Evolutionary conservation across 1,139 yeast species (phyloP), one percentile per base, ranked within the genome.

Genomic region (Hyphopichia wangnamkhiaoensis): DNA sequence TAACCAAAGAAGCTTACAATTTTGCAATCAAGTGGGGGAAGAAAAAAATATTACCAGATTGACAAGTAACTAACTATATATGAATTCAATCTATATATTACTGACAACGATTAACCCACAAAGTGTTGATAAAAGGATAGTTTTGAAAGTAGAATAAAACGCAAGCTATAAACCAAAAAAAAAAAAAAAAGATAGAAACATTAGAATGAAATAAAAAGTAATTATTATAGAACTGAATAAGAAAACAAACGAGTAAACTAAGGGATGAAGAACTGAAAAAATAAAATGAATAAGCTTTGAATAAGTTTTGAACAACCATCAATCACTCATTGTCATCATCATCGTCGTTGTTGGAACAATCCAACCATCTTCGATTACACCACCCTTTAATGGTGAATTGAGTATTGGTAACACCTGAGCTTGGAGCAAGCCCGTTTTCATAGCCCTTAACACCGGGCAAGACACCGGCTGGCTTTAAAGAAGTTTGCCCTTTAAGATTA

Each of bases 351-450:
- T 35, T 41, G 27, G 42, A 34, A 35, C 37, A 38, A 43, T 45
- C 47, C 7, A 62, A 37, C 82, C 82, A 77, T 43, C 80, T 56
- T 42, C 66, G 55, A 47, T 74, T 71, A 43, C 71, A 63, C 82
- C 82, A 77, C 4, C 81, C 81, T 46, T 70, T 74, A 13, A 72
- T 71, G 7, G 81, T 77, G 48, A 67, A 78, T 47, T 78, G 83
- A 28, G 66, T 53, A 33, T 51, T 57, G 7, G 74, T 60, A 12
- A 65, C 53, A 5, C 76, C 75, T 13, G 71, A 59, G 34, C 59
- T 65, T 5, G 76, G 76, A 17, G 71, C 63, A 31, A 49, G 37
- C 6, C 72, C 68, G 46, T 71, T 68, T 15, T 49, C 54, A 37
- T 54, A 38, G 18, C 48, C 45, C 31, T 49, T 54, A 14, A 63